phyloP scores from a whole-genome alignment of 768 basidiomycete genomes.

The Kwoniella sp. region DNA sequence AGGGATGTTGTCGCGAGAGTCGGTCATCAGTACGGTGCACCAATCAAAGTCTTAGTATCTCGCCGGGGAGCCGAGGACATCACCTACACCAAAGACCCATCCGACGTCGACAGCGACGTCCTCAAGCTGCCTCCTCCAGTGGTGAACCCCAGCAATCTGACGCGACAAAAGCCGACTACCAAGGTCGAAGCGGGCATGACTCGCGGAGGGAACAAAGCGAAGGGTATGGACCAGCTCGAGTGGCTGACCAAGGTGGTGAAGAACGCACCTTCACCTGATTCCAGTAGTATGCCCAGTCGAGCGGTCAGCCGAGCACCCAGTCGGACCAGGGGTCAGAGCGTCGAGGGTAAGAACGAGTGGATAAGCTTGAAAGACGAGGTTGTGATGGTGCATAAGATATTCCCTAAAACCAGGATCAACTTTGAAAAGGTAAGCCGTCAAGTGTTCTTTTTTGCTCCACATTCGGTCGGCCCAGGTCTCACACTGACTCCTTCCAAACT shows the following conservation, averaged over 20 bases:
- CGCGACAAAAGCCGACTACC: constrained; percentile 30
- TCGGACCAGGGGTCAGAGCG: constrained; percentile 28
- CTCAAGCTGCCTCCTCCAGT: constrained; percentile 32
- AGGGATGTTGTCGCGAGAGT: constrained; percentile 60
- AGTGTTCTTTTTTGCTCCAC: neutral
- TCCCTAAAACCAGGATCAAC: constrained; percentile 57
- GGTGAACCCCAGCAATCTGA: constrained; percentile 45
- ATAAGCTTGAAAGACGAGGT: constrained; percentile 46
- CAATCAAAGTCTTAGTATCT: constrained; percentile 55
- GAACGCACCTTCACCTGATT: constrained; percentile 34
- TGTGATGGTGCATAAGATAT: constrained; percentile 38
- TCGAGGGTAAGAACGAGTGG: constrained; percentile 28
- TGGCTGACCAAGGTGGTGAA: constrained; percentile 53
- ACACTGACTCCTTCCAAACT: neutral
- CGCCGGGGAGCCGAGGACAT: constrained; percentile 54
- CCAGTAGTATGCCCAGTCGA: constrained; percentile 33
- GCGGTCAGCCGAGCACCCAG: constrained; percentile 38
- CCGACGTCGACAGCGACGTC: constrained; percentile 12
- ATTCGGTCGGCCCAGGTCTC: too few species aligned
- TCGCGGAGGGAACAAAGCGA: constrained; percentile 43
- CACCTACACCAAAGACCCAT: constrained; percentile 48
- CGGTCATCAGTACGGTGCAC: constrained; percentile 55
- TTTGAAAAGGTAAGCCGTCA: constrained; percentile 72
- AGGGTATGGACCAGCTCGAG: constrained; percentile 54
- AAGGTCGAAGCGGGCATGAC: constrained; percentile 51